Base-by-base conservation (phyloP, 257 asterid species). In the Solanum chaucha region DNA sequence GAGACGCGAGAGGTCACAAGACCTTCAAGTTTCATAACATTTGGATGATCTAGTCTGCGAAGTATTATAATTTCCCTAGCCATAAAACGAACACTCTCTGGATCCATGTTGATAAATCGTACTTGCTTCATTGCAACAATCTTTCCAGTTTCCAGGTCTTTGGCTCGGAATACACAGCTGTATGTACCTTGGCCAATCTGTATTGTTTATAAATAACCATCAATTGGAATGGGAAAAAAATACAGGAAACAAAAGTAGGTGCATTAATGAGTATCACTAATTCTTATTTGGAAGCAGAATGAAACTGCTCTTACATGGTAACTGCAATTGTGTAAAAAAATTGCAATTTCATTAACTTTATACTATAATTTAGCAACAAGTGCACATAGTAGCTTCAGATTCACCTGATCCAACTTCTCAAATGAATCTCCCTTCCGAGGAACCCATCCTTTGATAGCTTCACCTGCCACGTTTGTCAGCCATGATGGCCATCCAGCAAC, bases 181-280 rank as follows among this genome's bases (percentile, higher is more conserved):
- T 96, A 96, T 84, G 99, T 96, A 86, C 99, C 99, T 93, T 96
- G 97, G 87, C 99, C 99, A 80, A 96, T 96, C 99, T 96, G 95
- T 86, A 51, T 75, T 22, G 74, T 72, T 81, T 48, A 80, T 48
- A 30, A 12, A 81, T 28, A 81, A 81, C 24, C 35, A 17, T 46
- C 85, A 48, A 48, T 48, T 81, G 70, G 19, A 48, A 81, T 10
- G 30, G 44, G 6, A 9, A 46, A 28, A 44, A 78, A 5, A 7
- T 80, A 26, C 41, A 46, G 85, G 67, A 48, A 26, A 51, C n/a
- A 80, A 46, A 80, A 15, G 65, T 19, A 46, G 67, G 17, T 28
- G 15, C n/a, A 80, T 28, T 78, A 2, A 28, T 26, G 40, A 46
- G 17, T 26, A 46, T 15, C 67, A 46, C 17, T 80, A 80, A 80